Percentiles rank a stretch among this genome's conserved stretches.
Conservation (phyloP, 2,329 filamentous ascomycete species). For the Fusarium haematococcum region DNA sequence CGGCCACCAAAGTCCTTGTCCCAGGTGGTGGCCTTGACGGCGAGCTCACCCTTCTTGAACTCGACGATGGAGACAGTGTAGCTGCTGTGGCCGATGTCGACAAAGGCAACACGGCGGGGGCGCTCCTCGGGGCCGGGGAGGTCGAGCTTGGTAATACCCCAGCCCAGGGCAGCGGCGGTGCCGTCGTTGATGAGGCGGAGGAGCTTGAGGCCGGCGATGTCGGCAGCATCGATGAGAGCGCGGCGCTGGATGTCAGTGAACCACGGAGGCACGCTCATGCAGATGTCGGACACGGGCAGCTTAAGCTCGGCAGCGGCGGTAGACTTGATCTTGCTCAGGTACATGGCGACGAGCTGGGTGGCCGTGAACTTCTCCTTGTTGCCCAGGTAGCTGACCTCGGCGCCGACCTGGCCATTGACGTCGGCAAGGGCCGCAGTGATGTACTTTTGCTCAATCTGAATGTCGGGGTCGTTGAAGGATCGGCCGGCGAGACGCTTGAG, state of each 20-base stretch:
- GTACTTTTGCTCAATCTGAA: conserved; percentile 91
- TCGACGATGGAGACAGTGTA: conserved; percentile 95
- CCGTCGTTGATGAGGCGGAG: conserved; percentile 98
- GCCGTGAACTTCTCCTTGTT: conserved; percentile 97
- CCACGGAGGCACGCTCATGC: conserved; percentile 95
- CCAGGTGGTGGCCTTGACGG: conserved; percentile 91
- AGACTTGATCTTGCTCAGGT: conserved; percentile 91
- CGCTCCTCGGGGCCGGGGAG: conserved; percentile 90
- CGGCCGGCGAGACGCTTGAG: conserved; percentile 95
- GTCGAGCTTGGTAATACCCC: conserved; percentile 97
- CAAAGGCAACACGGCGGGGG: conserved; percentile 88
- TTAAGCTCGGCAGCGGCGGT: conserved; percentile 89
- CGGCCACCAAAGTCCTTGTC: conserved; percentile 98
- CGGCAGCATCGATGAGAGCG: conserved; percentile 87
- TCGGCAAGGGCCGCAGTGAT: conserved; percentile 89
- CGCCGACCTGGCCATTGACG: conserved; percentile 93
- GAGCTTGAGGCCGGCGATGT: conserved; percentile 92
- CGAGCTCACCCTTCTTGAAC: conserved; percentile 96
- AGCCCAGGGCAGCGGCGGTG: conserved; percentile 94
- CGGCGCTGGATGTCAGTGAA: conserved; percentile 96
- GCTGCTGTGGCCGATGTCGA: conserved; percentile 97
- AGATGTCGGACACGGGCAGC: conserved; percentile 90
- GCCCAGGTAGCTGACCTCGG: conserved; percentile 91
- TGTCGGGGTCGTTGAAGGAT: conserved; percentile 87
- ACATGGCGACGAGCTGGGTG: conserved; percentile 95